Conservation (phyloP, 805 yeast species). For the Barnettozyma populi region DNA sequence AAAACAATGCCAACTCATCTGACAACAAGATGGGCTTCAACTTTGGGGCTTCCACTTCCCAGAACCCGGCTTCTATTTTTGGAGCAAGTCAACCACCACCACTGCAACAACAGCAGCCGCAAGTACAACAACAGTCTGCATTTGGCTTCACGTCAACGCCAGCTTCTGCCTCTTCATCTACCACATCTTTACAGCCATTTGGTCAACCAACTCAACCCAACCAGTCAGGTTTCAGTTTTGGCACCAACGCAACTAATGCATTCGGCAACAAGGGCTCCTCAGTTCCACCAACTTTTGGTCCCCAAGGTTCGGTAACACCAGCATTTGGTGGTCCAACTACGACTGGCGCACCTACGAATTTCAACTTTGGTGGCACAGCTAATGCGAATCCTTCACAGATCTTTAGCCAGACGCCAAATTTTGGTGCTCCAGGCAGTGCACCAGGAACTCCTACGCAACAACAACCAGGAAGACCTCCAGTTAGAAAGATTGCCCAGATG, state of each 20-base stretch:
- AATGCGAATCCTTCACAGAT: conserved; percentile 11
- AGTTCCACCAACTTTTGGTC: conserved; percentile 1
- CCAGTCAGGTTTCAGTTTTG: conserved; percentile 15
- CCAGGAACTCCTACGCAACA: conserved; percentile 19
- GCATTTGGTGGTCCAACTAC: conserved; percentile 5
- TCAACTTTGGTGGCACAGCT: conserved; percentile 7
- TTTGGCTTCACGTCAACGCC: conserved; percentile 21
- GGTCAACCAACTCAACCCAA: conserved; percentile 15
- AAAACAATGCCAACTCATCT: neutral
- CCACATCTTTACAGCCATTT: conserved; percentile 14
- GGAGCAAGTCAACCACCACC: conserved; percentile 5
- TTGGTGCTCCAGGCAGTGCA: conserved; percentile 11
- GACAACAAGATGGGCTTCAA: conserved; percentile 10
- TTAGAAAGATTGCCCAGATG: conserved; percentile 25
- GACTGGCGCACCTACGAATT: conserved; percentile 4
- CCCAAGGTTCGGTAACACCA: neutral
- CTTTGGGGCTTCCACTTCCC: conserved; percentile 15
- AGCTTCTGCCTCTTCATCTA: conserved; percentile 12
- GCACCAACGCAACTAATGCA: conserved; percentile 8
- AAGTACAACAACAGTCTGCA: conserved; percentile 9
- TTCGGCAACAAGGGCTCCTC: conserved; percentile 2
- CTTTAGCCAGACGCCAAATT: conserved; percentile 7
- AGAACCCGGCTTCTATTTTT: conserved; percentile 10
- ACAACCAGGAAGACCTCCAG: conserved; percentile 14
- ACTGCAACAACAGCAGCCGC: neutral